phyloP scores from a whole-genome alignment of 495 filamentous ascomycete genomes.

The Neurospora discreta region DNA sequence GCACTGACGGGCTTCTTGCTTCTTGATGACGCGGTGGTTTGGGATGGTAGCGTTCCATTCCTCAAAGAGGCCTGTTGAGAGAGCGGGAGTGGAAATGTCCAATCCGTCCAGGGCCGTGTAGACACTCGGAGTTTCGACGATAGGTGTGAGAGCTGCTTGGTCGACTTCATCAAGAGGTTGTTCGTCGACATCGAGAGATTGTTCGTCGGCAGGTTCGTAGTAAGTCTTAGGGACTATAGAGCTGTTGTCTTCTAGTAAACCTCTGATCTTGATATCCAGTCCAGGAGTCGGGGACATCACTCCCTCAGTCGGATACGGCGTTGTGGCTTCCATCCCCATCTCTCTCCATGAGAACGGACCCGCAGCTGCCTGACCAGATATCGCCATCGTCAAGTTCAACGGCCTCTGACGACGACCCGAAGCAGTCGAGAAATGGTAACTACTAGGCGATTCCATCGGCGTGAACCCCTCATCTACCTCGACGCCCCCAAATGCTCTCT shows the following conservation, averaged over 20 bases:
- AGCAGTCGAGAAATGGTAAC: not conserved
- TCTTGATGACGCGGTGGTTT: conserved; percentile 34
- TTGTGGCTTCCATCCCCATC: not conserved
- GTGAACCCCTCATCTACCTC: not conserved
- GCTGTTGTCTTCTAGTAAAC: conserved; percentile 8
- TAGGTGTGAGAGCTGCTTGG: not conserved
- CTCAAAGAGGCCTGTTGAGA: conserved; percentile 1
- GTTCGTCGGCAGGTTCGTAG: not conserved
- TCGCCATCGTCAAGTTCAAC: not conserved
- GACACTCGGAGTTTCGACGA: not conserved
- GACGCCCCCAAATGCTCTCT: conserved; percentile 5
- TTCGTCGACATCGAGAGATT: not conserved
- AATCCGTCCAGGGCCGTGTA: not conserved
- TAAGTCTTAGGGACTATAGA: conserved; percentile 1
- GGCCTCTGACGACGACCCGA: not conserved
- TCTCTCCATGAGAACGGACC: not conserved
- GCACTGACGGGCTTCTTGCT: conserved; percentile 30
- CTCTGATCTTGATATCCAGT: not conserved
- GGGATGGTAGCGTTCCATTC: conserved; percentile 17
- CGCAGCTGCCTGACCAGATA: not conserved
- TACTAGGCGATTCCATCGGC: not conserved
- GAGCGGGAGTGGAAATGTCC: not conserved
- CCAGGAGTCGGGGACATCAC: conserved; percentile 15
- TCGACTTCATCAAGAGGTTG: not conserved
- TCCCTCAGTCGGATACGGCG: conserved; percentile 11